Evolutionary conservation across 1,284 basidiomycete species (phyloP), one percentile per base, ranked within the genome.

Genomic region (Ganoderma sp.): DNA sequence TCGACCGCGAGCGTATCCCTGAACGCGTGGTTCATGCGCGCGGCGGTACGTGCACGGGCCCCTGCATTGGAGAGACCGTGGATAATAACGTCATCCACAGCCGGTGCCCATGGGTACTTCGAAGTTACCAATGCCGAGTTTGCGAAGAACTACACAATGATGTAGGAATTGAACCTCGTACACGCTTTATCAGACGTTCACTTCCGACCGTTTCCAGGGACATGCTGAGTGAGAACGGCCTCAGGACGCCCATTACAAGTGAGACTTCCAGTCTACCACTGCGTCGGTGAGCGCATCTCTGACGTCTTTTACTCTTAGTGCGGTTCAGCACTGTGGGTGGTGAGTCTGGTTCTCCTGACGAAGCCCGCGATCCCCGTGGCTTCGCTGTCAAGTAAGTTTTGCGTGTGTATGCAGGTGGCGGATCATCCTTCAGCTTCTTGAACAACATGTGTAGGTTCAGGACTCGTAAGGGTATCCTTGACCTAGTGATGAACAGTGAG

Each of bases 271-370:
- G 52, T 14, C n/a, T 52, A 6, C 10, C 14, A 14, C 34, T 32
- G 43, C 48, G 25, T 14, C 14, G 22, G 10, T 22, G 37, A 5
- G 9, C 48, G 48, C 48, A 9, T 39, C 8, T n/a, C 64, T 64
- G 25, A 67, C 48, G 66, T 37, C n/a, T 14, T 34, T 89, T 0
- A 87, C 84, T 87, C 12, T 91, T 92, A 78, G 84, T 88, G 59
- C 92, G 95, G 65, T 96, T 96, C 84, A 93, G 94, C 67, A 94
- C 94, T n/a, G 93, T 95, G 72, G 93, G 90, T 70, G 93, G 96
- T 61, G 95, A 97, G 81, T 84, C 84, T 48, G 96, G 96, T 25
- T 94, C 94, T 45, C 86, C 93, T 28, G 96, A 98, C 78, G 93
- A 93, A 32, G 93, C 93, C 64, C 91, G 95, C 72, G 96, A 98